Percentiles rank a stretch among this genome's conserved stretches.
These are phyloP conservation scores for Myriosclerotinia scirpicola DNA, from an alignment of 2,329 filamentous ascomycete species.

Conservation along the genomic window DNA sequence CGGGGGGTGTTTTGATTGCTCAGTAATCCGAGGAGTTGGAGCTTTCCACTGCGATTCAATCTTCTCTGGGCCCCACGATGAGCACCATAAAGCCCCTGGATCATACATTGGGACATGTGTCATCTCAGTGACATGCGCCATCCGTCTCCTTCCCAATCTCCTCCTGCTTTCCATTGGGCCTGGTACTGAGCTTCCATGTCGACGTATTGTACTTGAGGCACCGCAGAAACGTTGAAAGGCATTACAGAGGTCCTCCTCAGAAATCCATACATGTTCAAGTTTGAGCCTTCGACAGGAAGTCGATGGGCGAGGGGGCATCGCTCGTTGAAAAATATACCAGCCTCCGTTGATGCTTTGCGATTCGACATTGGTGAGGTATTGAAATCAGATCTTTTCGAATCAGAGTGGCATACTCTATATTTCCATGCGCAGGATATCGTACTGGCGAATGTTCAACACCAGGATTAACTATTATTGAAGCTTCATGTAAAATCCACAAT, in stretches of 20 bases:
- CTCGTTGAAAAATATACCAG: slow-evolving; percentile 26
- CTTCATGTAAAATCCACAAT: neutral
- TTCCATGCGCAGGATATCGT: neutral
- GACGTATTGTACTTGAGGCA: slow-evolving; percentile 37
- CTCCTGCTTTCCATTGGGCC: slow-evolving; percentile 41
- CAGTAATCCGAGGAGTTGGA: slow-evolving; percentile 30
- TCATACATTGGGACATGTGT: slow-evolving; percentile 26
- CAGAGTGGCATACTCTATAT: slow-evolving; percentile 12
- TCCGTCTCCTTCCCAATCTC: slow-evolving; percentile 40
- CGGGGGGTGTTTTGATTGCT: slow-evolving; percentile 1
- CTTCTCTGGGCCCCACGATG: slow-evolving; percentile 33
- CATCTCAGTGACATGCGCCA: slow-evolving; percentile 37
- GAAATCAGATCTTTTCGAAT: neutral
- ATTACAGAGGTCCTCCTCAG: slow-evolving; percentile 54
- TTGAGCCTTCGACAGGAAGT: slow-evolving; percentile 53
- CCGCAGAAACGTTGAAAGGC: slow-evolving; percentile 51
- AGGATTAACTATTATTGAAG: neutral
- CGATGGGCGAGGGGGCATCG: slow-evolving; percentile 50
- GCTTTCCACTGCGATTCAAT: slow-evolving; percentile 39
- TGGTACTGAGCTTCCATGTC: slow-evolving; percentile 41
- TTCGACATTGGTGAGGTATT: slow-evolving; percentile 24
- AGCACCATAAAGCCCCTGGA: slow-evolving; percentile 30
- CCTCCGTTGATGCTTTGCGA: slow-evolving; percentile 7
- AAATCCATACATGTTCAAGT: slow-evolving; percentile 56
- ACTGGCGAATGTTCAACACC: neutral